Evolutionary conservation across 139 green algal species (phyloP), one percentile per base, ranked within the genome.

Genomic region (Haematococcus lacustris): DNA sequence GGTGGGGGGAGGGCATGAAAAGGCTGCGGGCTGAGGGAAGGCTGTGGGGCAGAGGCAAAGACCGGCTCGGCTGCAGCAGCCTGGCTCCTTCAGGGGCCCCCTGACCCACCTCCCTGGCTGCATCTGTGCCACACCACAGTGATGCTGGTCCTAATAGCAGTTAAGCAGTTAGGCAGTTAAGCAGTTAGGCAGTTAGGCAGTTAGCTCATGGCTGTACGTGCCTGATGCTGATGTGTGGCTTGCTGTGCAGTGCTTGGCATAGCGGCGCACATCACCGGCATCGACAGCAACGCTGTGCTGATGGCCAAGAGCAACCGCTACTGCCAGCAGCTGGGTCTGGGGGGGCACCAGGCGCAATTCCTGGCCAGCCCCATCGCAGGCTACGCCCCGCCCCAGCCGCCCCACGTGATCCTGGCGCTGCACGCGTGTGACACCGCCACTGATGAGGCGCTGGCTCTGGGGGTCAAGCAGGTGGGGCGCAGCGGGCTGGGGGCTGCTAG

Each of bases 361-460:
- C 21, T 65, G 35, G 65, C 64, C 1, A 38, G 9, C 28, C 37
- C 28, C 6, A 78, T 73, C 32, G 3, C 3, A 1, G 51, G 34
- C 73, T 78, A 32, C n/a, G 33, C 6, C 39, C 70, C 75, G 1
- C 4, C 65, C 35, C 34, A 51, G 17, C 68, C 51, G 28, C 83
- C 83, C 1, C 83, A 88, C 66, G 77, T 88, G 0, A 79, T 89
- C 51, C 34, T 91, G 0, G 87, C 87, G 37, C 78, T 91, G 61
- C 87, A 91, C 66, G 87, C 87, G 4, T 91, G 87, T 61, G 87
- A 91, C 77, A 88, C 84, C 3, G 87, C 87, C 21, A 91, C 84
- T 0, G 87, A 91, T 43, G 82, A 89, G 13, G 77, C 87, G 0
- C 70, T 91, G 21, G 82, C 82, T 0, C 68, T 87, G 43, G 83